Base-by-base conservation (phyloP, 1,284 basidiomycete genomes). In the Microbotryum silenes-acaulis region DNA sequence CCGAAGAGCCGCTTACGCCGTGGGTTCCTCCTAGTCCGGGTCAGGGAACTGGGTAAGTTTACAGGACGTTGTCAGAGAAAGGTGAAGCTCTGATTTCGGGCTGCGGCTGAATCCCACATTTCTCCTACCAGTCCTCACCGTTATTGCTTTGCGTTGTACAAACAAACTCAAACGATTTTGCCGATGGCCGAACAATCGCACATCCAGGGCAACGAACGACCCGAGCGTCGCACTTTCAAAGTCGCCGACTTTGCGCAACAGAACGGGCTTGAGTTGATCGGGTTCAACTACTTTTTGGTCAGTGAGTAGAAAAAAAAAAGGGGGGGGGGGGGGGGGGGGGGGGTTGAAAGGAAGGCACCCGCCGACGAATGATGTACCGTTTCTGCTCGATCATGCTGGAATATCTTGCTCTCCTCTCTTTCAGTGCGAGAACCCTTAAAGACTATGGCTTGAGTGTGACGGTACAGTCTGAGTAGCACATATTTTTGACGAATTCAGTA, bases 21-120 rank as follows among this genome's bases (percentile, higher is more conserved):
- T 86, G 85, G 69, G 75, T 79, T 12, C 78, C 82, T 6, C 84
- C 85, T 10, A 79, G 79, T 6, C 84, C 84, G 12, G 79, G 80
- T 20, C 78, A 79, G 3, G 81, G 79, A 9, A 81, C 80, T 20
- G 83, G 83, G 59, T 60, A 12, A 18, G 59, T 56, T 16, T 29
- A 3, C 25, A 18, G 10, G 27, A 20, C 51, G 27, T n/a, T 0
- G 67, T 42, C 14, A 42, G 31, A 31, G 9, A 31, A 31, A 31
- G 31, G 31, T 31, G 31, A 8, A 31, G 7, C 8, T 6, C 31
- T 31, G 2, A 31, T 8, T 31, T 31, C 7, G 31, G 6, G 27
- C 27, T 4, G 27, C 27, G 27, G 27, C 27, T 10, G 31, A 31
- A 31, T 31, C 31, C 31, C 31, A 31, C 31, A 10, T 31, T 31